These are phyloP conservation scores for Tetrapisispora namnaoensis DNA, from an alignment of 805 yeast genomes.

Conservation along the genomic window DNA sequence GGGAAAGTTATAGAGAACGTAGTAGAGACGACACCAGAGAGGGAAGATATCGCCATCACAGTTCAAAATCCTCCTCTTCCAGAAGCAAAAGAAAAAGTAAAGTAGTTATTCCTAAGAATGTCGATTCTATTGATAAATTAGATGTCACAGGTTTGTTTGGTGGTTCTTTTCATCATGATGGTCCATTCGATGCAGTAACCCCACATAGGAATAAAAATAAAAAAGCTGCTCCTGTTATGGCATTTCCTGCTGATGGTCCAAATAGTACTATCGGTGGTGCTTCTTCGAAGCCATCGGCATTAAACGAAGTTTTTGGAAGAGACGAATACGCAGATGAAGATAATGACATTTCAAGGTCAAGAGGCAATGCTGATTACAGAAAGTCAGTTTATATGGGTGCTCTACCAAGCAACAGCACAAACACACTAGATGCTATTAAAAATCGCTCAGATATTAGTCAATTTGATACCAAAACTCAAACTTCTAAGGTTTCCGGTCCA, in stretches of 20 bases:
- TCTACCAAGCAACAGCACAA: conserved; percentile 5
- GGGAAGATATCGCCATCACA: conserved; percentile 11
- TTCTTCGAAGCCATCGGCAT: conserved; percentile 45
- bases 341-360: conserved; percentile 32
- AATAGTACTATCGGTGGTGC: conserved; percentile 35
- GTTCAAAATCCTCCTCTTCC: conserved; percentile 13
- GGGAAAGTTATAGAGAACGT: conserved; percentile 11
- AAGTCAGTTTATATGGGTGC: conserved; percentile 2
- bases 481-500: conserved; percentile 74
- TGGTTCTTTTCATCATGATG: conserved; percentile 95
- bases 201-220: conserved; percentile 85
- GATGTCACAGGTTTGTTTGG: conserved; percentile 96
- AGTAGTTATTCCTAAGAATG: conserved; percentile 48
- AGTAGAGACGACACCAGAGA: conserved; percentile 12
- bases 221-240: conserved; percentile 85
- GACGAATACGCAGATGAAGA: conserved; percentile 38
- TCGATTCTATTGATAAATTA: conserved; percentile 89
- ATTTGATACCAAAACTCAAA: conserved; percentile 61
- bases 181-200: conserved; percentile 97
- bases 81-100: conserved; percentile 47
- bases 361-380: conserved; percentile 3
- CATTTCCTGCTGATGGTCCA: conserved; percentile 94
- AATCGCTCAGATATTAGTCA: conserved; percentile 40
- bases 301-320: conserved; percentile 74
- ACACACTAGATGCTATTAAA: conserved; percentile 37